These are phyloP conservation scores for Sporobolomyces pararoseus DNA, from an alignment of 768 basidiomycete species.

Conservation along the genomic window DNA sequence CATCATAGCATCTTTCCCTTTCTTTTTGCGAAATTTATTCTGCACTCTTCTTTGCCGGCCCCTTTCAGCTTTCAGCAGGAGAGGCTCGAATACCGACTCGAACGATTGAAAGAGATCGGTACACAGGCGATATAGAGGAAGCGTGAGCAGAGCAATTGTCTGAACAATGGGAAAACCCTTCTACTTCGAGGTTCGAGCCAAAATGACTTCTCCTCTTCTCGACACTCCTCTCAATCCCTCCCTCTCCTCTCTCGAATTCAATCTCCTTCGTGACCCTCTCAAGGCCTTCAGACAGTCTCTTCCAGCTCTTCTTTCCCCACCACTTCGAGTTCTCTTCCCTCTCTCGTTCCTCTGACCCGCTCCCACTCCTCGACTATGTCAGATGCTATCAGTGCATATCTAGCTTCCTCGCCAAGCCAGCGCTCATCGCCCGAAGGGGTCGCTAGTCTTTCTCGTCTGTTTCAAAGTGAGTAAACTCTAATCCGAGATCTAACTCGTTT, in stretches of 20 bases:
- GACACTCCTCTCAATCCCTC: no score
- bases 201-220: background rate
- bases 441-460: background rate
- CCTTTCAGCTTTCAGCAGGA: no score
- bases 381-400: background rate
- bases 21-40: no score
- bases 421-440: background rate
- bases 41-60: no score
- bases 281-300: background rate
- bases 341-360: background rate
- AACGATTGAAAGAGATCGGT: no score
- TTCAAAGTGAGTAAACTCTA: slow-evolving; percentile 13
- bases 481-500: background rate
- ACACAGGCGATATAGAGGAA: no score
- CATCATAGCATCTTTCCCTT: no score
- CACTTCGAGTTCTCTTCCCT: background rate
- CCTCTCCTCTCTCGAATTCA: background rate
- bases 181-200: slow-evolving; percentile 8
- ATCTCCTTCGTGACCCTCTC: background rate
- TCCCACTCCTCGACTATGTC: background rate
- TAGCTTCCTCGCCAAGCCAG: background rate
- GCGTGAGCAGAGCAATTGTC: no score
- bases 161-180: no score
- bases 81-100: no score
- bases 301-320: background rate